phyloP scores from a whole-genome alignment of 1,284 basidiomycete genomes.

The Serendipita sp. region DNA sequence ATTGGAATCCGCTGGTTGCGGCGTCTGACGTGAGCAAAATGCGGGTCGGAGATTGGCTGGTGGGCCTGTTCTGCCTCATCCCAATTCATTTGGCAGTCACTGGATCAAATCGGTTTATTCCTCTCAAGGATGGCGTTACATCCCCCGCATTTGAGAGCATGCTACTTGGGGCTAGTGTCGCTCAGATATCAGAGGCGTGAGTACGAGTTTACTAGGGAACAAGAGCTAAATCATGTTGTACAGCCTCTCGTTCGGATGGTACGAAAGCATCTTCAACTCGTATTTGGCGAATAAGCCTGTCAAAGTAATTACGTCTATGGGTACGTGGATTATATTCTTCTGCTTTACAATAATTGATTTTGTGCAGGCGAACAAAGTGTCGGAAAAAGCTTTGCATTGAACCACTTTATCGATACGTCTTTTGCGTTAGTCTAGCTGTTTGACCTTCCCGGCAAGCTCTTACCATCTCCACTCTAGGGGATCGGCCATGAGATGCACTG shows the following conservation, averaged over 20 bases:
- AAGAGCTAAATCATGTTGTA: not conserved
- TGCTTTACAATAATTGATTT: conserved; percentile 46
- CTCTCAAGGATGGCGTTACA: conserved; percentile 42
- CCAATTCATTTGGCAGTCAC: conserved; percentile 48
- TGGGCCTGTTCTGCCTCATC: conserved; percentile 45
- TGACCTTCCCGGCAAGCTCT: not conserved
- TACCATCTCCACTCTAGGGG: conserved; percentile 20
- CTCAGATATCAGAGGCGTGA: conserved; percentile 32
- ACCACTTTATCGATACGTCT: conserved; percentile 48
- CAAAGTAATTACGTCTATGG: not conserved
- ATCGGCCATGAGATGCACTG: conserved; percentile 36
- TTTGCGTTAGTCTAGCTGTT: conserved; percentile 27
- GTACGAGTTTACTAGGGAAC: not conserved
- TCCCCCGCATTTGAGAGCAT: conserved; percentile 35
- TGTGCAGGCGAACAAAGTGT: conserved; percentile 54
- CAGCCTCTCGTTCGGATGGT: conserved; percentile 44
- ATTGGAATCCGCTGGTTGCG: conserved; percentile 9
- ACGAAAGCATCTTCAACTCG: conserved; percentile 46
- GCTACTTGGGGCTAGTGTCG: conserved; percentile 44
- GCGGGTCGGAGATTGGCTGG: conserved; percentile 46
- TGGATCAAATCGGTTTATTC: conserved; percentile 42
- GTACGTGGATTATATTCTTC: conserved; percentile 13
- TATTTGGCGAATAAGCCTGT: conserved; percentile 45
- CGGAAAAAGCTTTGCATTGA: conserved; percentile 45
- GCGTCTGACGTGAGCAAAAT: conserved; percentile 24